A percentile compares a stretch with the other conserved stretches of the same genome.
Evolutionary conservation across 2,329 filamentous ascomycete species (phyloP).

Genomic region (Fusarium bactridioides): DNA sequence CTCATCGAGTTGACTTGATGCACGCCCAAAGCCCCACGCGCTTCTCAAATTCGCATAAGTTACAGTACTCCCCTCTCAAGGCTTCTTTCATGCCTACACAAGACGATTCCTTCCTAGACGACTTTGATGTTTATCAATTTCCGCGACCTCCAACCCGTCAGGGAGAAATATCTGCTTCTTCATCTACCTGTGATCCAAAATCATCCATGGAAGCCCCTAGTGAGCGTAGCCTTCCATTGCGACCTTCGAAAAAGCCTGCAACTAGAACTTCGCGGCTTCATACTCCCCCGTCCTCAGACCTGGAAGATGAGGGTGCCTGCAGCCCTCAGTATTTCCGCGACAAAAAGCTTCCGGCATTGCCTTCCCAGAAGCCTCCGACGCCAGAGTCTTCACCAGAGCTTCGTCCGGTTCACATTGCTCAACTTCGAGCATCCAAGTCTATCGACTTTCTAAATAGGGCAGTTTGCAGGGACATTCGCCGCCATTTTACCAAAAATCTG

Average conservation of each 20-base stretch:
- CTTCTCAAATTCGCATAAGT: slow-evolving; percentile 19
- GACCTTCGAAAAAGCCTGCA: slow-evolving; percentile 36
- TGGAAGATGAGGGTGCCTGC: slow-evolving; percentile 41
- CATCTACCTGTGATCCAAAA: slow-evolving; percentile 34
- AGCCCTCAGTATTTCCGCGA: slow-evolving; percentile 32
- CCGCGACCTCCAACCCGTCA: slow-evolving; percentile 46
- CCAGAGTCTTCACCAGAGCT: slow-evolving; percentile 48
- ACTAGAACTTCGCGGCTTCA: slow-evolving; percentile 39
- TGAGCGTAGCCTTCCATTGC: slow-evolving; percentile 39
- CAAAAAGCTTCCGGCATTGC: slow-evolving; percentile 42
- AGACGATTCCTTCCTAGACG: slow-evolving; percentile 39
- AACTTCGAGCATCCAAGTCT: slow-evolving; percentile 40
- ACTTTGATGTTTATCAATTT: slow-evolving; percentile 50
- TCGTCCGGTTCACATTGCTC: slow-evolving; percentile 40
- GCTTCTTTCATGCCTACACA: slow-evolving; percentile 40
- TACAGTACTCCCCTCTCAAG: slow-evolving; percentile 33
- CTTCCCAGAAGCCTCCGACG: slow-evolving; percentile 41
- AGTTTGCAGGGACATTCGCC: slow-evolving; percentile 39
- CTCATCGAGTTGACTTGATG: slow-evolving; percentile 23
- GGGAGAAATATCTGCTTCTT: slow-evolving; percentile 37
- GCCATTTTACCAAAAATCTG: slow-evolving; percentile 39
- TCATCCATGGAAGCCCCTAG: slow-evolving; percentile 35
- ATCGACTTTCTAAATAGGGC: slow-evolving; percentile 42
- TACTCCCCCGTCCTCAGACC: slow-evolving; percentile 47
- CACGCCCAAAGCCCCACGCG: slow-evolving; percentile 14